Base-by-base conservation (phyloP, 805 yeast genomes). In the Suhomyces sp. region DNA sequence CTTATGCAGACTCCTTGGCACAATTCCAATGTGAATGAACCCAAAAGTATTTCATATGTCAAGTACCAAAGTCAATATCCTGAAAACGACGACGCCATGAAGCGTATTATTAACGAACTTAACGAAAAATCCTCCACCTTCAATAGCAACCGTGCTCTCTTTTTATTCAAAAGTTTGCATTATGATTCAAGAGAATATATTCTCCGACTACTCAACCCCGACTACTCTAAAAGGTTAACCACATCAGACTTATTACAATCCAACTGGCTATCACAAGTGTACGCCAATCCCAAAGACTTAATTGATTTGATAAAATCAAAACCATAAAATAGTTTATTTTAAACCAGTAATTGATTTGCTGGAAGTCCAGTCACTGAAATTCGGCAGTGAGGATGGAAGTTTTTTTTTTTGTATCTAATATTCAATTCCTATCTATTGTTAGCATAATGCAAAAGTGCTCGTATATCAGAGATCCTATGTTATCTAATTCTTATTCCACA, bases 1-100 rank as follows among this genome's bases (percentile, higher is more conserved):
- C 53, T 69, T 7, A 58, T 75, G 58, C 51, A 63, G 7, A 64
- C 61, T 27, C 80, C 81, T 2, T 76, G 82, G 82, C 42, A 46
- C 0, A 54, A 44, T 24, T 70, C 80, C 12, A 53, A 52, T 20
- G n/a, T 34, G 2, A 32, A 47, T 4, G 58, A 53, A 31, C 35
- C 38, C 7, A 40, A 40, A n/a, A 63, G 58, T 31, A 32, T 28
- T 27, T 43, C 35, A 39, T 44, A 46, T 42, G 46, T 45, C 17
- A 47, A 44, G 33, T 67, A 50, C 38, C 43, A 43, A 10, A 43
- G 44, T 17, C 37, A 53, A 24, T 68, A 56, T 42, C 70, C 72
- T 4, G 22, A 17, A 8, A 14, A 21, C 4, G 25, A 22, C 3
- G 28, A 25, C 2, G 47, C 34, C 11, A 44, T 31, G 48, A 49